Evolutionary conservation across 2,329 filamentous ascomycete genomes (phyloP), one percentile per base, ranked within the genome.

Genomic region (Scedosporium boydii): DNA sequence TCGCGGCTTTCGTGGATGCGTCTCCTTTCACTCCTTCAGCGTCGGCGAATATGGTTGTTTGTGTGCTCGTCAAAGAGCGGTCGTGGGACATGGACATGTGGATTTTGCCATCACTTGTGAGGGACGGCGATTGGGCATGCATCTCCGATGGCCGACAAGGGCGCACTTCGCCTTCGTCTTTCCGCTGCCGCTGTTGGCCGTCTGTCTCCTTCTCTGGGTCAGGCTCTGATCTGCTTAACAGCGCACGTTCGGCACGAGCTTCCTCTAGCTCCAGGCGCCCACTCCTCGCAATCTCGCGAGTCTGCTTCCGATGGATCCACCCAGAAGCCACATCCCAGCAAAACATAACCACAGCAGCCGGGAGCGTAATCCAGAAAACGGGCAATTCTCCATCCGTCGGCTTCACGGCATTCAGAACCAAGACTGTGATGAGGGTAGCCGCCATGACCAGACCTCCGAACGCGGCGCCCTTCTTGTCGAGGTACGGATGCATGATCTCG

Each of bases 401-500:
- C 27, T 79, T 83, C 0, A 81, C 78, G 2, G 88, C 87, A 59
- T 91, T 91, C 29, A 90, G 69, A 0, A 80, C 83, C 1, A 91
- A 75, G 0, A 91, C 76, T 0, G 86, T 86, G 63, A 90, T 75
- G 27, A 91, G 78, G 0, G 87, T 89, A 0, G 77, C 78, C 1
- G 85, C 80, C 87, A 91, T 90, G 62, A 91, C 77, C 4, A 84
- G 65, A 0, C 80, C 84, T 1, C 87, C 87, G 62, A 90, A 86
- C 0, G 77, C 75, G 0, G 88, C 88, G 7, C 87, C 84, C 2
- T 77, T 75, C 65, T 84, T 88, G 69, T 91, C 88, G 0, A 91
- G 71, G 63, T 87, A 91, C 0, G 88, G 88, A 65, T 91, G 89
- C 81, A 91, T 83, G 67, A 91, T 89, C 68, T 91, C 87, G 65